Conservation (phyloP, 208 protist genomes). For the Crithidia acanthocephali region DNA sequence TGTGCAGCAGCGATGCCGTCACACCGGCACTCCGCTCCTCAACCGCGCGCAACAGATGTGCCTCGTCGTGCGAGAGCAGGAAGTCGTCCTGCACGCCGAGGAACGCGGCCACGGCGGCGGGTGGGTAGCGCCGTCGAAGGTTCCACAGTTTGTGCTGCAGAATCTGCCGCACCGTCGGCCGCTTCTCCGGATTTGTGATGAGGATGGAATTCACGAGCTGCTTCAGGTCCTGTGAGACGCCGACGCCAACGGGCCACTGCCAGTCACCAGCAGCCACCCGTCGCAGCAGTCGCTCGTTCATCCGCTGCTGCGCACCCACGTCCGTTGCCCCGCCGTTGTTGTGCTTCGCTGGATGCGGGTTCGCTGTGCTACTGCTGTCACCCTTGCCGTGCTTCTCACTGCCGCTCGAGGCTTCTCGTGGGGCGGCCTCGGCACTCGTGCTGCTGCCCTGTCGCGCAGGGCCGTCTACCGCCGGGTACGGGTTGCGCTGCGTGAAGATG, state of each 20-base stretch:
- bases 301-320: conserved; percentile 32
- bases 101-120: conserved; percentile 67
- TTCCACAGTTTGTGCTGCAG: conserved; percentile 71
- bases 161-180: conserved; percentile 70
- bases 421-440: neutral
- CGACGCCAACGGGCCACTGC: conserved; percentile 72
- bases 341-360: too few relatives aligned
- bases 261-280: conserved; percentile 78
- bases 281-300: conserved; percentile 67
- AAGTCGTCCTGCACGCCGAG: conserved; percentile 89
- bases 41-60: conserved; percentile 75
- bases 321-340: neutral
- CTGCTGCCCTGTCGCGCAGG: conserved; percentile 1
- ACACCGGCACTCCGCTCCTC: conserved; percentile 84
- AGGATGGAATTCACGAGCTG: conserved; percentile 77
- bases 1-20: conserved; percentile 62
- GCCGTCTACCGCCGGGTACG: conserved; percentile 49
- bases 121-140: conserved; percentile 71
- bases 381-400: neutral
- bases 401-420: neutral
- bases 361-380: neutral
- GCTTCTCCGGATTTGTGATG: conserved; percentile 49
- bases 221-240: conserved; percentile 62
- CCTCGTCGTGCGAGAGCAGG: conserved; percentile 80
- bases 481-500: conserved; percentile 89